Conservation (phyloP, 2,329 filamentous ascomycete species). For the Talaromyces marneffei region DNA sequence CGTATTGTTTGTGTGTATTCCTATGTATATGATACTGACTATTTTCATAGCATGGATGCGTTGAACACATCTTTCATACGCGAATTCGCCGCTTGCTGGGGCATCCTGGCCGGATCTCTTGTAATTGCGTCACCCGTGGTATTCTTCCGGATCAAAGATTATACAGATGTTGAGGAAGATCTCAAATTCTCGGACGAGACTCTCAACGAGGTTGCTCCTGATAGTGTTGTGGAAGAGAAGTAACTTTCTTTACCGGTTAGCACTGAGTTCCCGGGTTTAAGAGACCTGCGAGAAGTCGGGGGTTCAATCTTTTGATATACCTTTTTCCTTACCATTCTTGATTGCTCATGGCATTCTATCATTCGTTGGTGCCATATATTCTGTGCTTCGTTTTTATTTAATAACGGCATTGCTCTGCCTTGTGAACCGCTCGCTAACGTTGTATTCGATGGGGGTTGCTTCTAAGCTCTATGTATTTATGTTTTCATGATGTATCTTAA, state of each 20-base stretch:
- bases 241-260: neutral
- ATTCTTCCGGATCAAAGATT: slow-evolving; percentile 71
- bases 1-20: slow-evolving; percentile 20
- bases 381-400: neutral
- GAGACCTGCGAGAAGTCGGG: no score
- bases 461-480: neutral
- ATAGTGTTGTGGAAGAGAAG: neutral
- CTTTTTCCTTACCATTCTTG: neutral
- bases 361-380: neutral
- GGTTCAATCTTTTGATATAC: neutral
- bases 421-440: neutral
- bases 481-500: neutral
- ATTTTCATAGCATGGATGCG: slow-evolving; percentile 55
- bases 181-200: slow-evolving; percentile 81
- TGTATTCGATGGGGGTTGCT: neutral
- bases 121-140: slow-evolving; percentile 74
- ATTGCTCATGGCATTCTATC: neutral
- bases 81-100: slow-evolving; percentile 73
- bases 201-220: slow-evolving; percentile 31
- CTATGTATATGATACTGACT: neutral
- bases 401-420: neutral
- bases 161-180: slow-evolving; percentile 74
- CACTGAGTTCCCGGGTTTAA: no score
- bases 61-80: slow-evolving; percentile 59
- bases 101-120: slow-evolving; percentile 65